Evolutionary conservation across 805 yeast genomes (phyloP).

Genomic region (Candida methanosorbosa): DNA sequence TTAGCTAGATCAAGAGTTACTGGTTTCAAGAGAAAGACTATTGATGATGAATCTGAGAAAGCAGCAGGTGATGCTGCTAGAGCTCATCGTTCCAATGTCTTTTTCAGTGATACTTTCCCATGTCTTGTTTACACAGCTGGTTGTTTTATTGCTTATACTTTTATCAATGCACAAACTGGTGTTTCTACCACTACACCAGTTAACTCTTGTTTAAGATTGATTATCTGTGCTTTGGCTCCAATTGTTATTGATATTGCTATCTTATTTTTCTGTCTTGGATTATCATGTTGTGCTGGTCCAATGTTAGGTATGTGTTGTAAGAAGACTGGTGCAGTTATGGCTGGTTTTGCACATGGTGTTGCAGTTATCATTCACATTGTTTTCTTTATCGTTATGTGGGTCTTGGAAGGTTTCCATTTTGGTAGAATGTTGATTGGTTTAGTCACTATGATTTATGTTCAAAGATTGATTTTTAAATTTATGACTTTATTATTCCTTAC

Average conservation of each 20-base stretch:
- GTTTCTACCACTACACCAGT: constrained; percentile 46
- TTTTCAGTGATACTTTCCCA: constrained; percentile 66
- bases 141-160: constrained; percentile 71
- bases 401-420: constrained; percentile 86
- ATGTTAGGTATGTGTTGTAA: constrained; percentile 90
- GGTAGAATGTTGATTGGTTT: constrained; percentile 82
- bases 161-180: constrained; percentile 82
- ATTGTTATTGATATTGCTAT: constrained; percentile 86
- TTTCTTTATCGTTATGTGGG: constrained; percentile 96
- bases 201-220: constrained; percentile 63
- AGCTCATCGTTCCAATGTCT: constrained; percentile 70
- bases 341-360: constrained; percentile 92
- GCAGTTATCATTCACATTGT: constrained; percentile 83
- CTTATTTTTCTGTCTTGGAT: constrained; percentile 61
- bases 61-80: constrained; percentile 77
- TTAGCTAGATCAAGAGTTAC: constrained; percentile 78
- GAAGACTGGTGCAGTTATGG: constrained; percentile 92
- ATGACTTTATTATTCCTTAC: constrained; percentile 74
- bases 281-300: constrained; percentile 98
- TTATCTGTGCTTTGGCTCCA: constrained; percentile 83
- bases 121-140: constrained; percentile 69
- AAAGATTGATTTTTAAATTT: constrained; percentile 79
- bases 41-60: constrained; percentile 74
- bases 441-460: constrained; percentile 74
- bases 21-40: constrained; percentile 70